A percentile compares a stretch with the other conserved stretches of the same genome.
Evolutionary conservation across 2,329 filamentous ascomycete genomes (phyloP).

Genomic region (Fusarium begoniae): DNA sequence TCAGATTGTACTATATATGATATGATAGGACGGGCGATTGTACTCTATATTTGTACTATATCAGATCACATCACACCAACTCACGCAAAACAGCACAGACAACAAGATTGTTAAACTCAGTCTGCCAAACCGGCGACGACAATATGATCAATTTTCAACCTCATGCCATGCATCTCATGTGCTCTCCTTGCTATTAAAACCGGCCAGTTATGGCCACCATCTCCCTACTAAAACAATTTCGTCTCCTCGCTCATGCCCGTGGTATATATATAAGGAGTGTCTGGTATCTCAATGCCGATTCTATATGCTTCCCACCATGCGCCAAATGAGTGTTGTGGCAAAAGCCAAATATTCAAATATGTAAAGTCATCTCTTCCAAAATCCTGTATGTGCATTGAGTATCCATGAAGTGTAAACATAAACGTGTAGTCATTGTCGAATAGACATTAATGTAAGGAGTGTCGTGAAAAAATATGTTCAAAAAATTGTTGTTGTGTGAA

Average conservation of each 20-base stretch:
- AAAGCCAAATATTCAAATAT: conserved; percentile 23
- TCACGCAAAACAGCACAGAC: background rate
- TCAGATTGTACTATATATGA: background rate
- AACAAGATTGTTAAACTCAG: conserved; percentile 7
- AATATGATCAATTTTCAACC: conserved; percentile 19
- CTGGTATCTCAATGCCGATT: conserved; percentile 37
- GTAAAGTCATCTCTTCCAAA: conserved; percentile 2
- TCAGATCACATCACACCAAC: background rate
- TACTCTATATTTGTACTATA: background rate
- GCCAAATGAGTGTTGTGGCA: conserved; percentile 39
- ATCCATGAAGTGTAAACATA: conserved; percentile 26
- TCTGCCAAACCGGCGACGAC: conserved; percentile 17
- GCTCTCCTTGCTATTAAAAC: conserved; percentile 12
- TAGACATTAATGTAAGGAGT: conserved; percentile 40
- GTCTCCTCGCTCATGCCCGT: background rate
- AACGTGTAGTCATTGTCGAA: conserved; percentile 26
- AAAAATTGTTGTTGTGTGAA: conserved; percentile 12
- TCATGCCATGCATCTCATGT: background rate
- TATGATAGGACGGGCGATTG: background rate
- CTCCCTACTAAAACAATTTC: background rate
- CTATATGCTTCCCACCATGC: conserved; percentile 30
- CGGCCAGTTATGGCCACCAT: background rate
- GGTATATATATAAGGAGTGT: conserved; percentile 37
- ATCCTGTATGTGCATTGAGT: conserved; percentile 27
- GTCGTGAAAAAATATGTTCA: conserved; percentile 30